Evolutionary conservation across 176 grass and related monocot species (phyloP), one percentile per base, ranked within the genome.

Genomic region (Calamus simplicifolius): DNA sequence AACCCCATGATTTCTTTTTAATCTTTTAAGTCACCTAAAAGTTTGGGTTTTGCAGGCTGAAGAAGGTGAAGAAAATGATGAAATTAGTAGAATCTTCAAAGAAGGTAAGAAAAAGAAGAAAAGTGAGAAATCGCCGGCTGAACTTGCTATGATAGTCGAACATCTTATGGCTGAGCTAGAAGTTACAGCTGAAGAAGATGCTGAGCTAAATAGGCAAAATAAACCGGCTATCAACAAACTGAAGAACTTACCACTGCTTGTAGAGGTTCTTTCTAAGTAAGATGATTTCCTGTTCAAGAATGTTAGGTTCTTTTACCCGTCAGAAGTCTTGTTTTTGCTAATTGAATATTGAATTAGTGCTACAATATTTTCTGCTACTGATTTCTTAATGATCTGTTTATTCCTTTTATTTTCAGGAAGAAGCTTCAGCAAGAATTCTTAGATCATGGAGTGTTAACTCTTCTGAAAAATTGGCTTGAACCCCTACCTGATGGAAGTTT

Each of bases 371-470:
- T n/a, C n/a, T n/a, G n/a, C n/a, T n/a, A n/a, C n/a, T n/a, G n/a
- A n/a, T n/a, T n/a, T n/a, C n/a, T n/a, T n/a, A n/a, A n/a, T n/a
- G n/a, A n/a, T 38, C 35, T 38, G 7, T 38, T 38, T 7, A 38
- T 38, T 38, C 12, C 35, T 38, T 38, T 38, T 10, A 70, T 25
- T 16, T 49, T 51, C 78, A 88, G 92, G 75, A 97, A 91, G 31
- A 91, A 88, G 58, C 87, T 97, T 64, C 92, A 97, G 75, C 93
- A 97, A 78, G 93, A 97, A 77, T 97, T 97, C 66, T 82, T 97
- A 75, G 87, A 97, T 79, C 92, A 97, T 80, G 87, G 87, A 52
- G 81, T 91, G 21, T 78, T 97, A 56, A 91, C 81, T 59, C 75
- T 97, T 62, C 70, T 97, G 16, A 97, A 85, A 72, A 91, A 88